Conservation (phyloP, 1,284 basidiomycete species). For the Cutaneotrichosporon arboriforme region DNA sequence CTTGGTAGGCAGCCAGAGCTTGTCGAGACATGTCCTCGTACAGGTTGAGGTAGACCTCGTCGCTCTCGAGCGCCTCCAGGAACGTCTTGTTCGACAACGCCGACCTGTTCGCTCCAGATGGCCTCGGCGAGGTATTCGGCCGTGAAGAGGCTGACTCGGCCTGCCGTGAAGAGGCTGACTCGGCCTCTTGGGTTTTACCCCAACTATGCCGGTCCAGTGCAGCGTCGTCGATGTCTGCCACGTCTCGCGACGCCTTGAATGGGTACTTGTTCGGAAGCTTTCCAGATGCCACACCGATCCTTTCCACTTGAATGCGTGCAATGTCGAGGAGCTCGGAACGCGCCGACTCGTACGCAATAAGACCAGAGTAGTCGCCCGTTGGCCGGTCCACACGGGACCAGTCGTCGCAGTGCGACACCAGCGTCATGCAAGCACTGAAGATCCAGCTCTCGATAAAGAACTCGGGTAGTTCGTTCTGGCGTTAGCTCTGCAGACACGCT, state of each 20-base stretch:
- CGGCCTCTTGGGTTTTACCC: not conserved
- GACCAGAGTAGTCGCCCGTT: slow-evolving; percentile 56
- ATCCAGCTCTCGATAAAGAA: slow-evolving; percentile 91
- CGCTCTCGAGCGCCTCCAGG: slow-evolving; percentile 57
- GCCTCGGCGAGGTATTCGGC: too few species aligned
- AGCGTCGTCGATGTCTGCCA: slow-evolving; percentile 1
- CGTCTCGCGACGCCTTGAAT: slow-evolving; percentile 23
- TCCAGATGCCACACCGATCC: slow-evolving; percentile 35
- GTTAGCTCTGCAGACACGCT: not conserved
- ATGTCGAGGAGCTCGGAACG: slow-evolving; percentile 44
- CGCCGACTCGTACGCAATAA: slow-evolving; percentile 47
- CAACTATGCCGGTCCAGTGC: not conserved
- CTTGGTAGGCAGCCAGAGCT: slow-evolving; percentile 73
- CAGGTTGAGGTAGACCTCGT: slow-evolving; percentile 63
- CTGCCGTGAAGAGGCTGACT: not conserved
- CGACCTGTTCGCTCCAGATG: not conserved
- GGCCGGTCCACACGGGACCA: slow-evolving; percentile 56
- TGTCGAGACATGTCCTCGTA: slow-evolving; percentile 70
- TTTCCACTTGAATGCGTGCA: slow-evolving; percentile 43
- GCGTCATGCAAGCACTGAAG: slow-evolving; percentile 82
- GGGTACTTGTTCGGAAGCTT: slow-evolving; percentile 40
- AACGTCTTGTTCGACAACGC: slow-evolving; percentile 63
- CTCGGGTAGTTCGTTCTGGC: slow-evolving; percentile 62
- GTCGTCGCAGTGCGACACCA: slow-evolving; percentile 73
- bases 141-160: not conserved